Conservation (phyloP, 345 rosid species). For the Psidium guajava region DNA sequence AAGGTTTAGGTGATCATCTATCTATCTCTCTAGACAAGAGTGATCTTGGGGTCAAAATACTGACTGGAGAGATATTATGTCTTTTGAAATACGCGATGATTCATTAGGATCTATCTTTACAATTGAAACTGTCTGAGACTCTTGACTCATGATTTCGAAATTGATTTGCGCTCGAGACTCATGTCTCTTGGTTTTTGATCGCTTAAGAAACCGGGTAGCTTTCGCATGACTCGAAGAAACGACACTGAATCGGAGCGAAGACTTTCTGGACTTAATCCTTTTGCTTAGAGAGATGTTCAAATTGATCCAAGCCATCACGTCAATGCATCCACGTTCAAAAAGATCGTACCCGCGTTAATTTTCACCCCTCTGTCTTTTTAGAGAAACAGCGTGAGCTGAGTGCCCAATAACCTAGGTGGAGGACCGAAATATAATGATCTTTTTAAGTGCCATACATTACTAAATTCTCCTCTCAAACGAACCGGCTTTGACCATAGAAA, state of each 20-base stretch:
- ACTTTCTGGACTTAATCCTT: background rate
- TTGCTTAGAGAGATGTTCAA: background rate
- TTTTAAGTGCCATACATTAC: background rate
- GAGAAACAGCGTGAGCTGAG: background rate
- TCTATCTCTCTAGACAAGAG: background rate
- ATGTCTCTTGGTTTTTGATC: background rate
- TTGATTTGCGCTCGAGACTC: background rate
- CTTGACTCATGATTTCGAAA: accelerated
- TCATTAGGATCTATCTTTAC: background rate
- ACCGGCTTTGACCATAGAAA: background rate
- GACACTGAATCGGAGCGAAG: accelerated
- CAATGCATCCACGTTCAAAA: background rate
- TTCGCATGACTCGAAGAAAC: background rate
- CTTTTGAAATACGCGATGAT: background rate
- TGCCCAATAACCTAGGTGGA: too few species aligned
- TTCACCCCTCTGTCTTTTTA: background rate
- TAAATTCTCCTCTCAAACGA: background rate
- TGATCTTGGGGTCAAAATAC: background rate
- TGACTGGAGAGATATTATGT: background rate
- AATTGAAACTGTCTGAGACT: background rate
- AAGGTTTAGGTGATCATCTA: too few species aligned
- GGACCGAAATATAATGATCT: background rate
- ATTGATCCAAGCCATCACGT: background rate
- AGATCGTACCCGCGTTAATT: background rate
- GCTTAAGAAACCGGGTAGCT: background rate